Conservation (phyloP, 2,329 filamentous ascomycete species). For the Ophiosphaerella herpotricha region DNA sequence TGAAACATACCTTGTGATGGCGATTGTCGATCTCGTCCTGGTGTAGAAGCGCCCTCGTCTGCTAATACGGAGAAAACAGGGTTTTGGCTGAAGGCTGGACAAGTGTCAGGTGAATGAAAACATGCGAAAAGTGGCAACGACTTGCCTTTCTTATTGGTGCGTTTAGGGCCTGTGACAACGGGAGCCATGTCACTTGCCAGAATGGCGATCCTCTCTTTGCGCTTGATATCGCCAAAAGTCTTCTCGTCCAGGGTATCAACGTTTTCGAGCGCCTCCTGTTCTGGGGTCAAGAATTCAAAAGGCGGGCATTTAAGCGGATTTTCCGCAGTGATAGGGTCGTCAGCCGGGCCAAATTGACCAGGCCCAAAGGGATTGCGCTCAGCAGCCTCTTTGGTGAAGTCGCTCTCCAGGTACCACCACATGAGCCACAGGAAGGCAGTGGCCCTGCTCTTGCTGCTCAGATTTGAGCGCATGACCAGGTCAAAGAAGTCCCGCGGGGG, state of each 20-base stretch:
- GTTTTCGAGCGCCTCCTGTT: slow-evolving; percentile 71
- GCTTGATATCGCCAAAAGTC: slow-evolving; percentile 72
- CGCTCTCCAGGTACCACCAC: slow-evolving; percentile 98
- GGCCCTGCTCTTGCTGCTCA: slow-evolving; percentile 81
- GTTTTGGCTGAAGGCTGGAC: slow-evolving; percentile 46
- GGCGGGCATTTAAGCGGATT: slow-evolving; percentile 65
- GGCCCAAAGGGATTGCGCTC: slow-evolving; percentile 87
- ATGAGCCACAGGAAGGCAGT: slow-evolving; percentile 94
- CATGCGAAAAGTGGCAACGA: slow-evolving; percentile 2
- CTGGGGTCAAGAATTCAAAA: slow-evolving; percentile 67
- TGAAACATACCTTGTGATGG: slow-evolving; percentile 42
- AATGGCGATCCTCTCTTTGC: slow-evolving; percentile 72
- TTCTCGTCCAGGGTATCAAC: slow-evolving; percentile 72
- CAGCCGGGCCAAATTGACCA: slow-evolving; percentile 46
- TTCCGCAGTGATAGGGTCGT: slow-evolving; percentile 46
- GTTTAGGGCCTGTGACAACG: slow-evolving; percentile 59
- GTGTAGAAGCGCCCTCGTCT: slow-evolving; percentile 47
- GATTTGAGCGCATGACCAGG: slow-evolving; percentile 85
- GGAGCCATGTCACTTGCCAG: slow-evolving; percentile 76
- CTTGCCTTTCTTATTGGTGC: slow-evolving; percentile 54
- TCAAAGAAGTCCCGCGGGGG: slow-evolving; percentile 90
- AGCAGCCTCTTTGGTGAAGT: slow-evolving; percentile 87
- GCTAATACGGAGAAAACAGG: slow-evolving; percentile 48
- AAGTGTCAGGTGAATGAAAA: slow-evolving; percentile 10
- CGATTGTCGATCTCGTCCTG: slow-evolving; percentile 46